These are phyloP conservation scores for Beta macrorhiza DNA, from an alignment of 179 eudicot genomes.

Conservation along the genomic window DNA sequence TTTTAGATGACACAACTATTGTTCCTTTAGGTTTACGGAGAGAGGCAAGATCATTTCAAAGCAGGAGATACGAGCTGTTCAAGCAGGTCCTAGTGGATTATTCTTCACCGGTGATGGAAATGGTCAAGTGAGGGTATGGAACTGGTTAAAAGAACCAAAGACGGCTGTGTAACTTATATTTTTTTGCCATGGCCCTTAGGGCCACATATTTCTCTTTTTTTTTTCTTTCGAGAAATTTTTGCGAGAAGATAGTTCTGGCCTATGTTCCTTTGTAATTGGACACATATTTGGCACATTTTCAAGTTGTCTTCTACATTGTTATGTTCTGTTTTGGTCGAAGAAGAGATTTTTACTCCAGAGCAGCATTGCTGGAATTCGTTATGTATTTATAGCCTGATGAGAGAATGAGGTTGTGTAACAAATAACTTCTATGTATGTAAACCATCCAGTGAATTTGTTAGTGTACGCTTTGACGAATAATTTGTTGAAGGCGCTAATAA, in stretches of 20 bases:
- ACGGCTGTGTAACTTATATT: constrained; percentile 31
- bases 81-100: constrained; percentile 64
- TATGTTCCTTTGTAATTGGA: background rate
- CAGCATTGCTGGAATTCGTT: constrained; percentile 15
- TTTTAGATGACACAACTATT: background rate
- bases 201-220: background rate
- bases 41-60: constrained; percentile 73
- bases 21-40: constrained; percentile 54
- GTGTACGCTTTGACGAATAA: background rate
- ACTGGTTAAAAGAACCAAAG: constrained; percentile 50
- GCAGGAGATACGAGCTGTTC: constrained; percentile 62
- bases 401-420: constrained; percentile 16
- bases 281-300: constrained; percentile 14
- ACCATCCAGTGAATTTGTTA: constrained; percentile 5
- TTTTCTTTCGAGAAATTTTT: background rate
- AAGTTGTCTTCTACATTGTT: constrained; percentile 3
- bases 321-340: constrained; percentile 13
- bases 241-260: constrained; percentile 10
- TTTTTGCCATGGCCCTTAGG: background rate
- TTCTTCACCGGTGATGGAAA: constrained; percentile 81
- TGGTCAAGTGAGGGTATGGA: constrained; percentile 84
- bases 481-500: background rate
- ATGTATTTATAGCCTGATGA: constrained; percentile 26
- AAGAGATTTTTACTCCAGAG: constrained; percentile 5
- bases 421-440: constrained; percentile 7